Conservation (phyloP, 371 early-diverging fungal species). For the Saksenaea oblongispora region DNA sequence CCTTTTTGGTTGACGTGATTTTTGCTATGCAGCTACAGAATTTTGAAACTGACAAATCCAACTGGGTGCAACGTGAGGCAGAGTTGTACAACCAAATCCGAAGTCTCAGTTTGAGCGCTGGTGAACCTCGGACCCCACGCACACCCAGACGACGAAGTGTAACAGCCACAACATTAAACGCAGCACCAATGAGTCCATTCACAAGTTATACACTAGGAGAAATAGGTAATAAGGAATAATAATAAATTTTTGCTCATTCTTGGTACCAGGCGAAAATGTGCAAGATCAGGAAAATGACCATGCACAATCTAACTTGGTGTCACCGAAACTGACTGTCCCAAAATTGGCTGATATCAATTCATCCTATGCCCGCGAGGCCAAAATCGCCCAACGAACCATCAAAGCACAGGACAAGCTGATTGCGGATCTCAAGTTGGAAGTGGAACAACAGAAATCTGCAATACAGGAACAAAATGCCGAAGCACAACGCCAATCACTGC, state of each 20-base stretch:
- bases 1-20: background rate
- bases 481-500: slow-evolving; percentile 43
- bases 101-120: slow-evolving; percentile 25
- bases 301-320: slow-evolving; percentile 5
- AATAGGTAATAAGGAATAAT: slow-evolving; percentile 25
- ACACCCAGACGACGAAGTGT: slow-evolving; percentile 47
- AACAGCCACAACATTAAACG: slow-evolving; percentile 26
- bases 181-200: slow-evolving; percentile 31
- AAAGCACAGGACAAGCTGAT: slow-evolving; percentile 54
- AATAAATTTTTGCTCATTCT: background rate
- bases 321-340: slow-evolving; percentile 30
- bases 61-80: slow-evolving; percentile 51
- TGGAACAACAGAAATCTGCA: slow-evolving; percentile 40
- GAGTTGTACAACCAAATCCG: slow-evolving; percentile 51
- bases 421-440: slow-evolving; percentile 39
- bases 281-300: background rate
- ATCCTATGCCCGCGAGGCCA: slow-evolving; percentile 50
- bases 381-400: slow-evolving; percentile 53
- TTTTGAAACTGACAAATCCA: slow-evolving; percentile 44
- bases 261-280: slow-evolving; percentile 13
- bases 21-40: slow-evolving; percentile 31
- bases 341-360: slow-evolving; percentile 45
- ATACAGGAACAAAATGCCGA: slow-evolving; percentile 42
- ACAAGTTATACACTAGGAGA: slow-evolving; percentile 30
- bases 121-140: slow-evolving; percentile 46